Evolutionary conservation across 208 protist genomes (phyloP).

Genomic region (Naegleria lovaniensis): DNA sequence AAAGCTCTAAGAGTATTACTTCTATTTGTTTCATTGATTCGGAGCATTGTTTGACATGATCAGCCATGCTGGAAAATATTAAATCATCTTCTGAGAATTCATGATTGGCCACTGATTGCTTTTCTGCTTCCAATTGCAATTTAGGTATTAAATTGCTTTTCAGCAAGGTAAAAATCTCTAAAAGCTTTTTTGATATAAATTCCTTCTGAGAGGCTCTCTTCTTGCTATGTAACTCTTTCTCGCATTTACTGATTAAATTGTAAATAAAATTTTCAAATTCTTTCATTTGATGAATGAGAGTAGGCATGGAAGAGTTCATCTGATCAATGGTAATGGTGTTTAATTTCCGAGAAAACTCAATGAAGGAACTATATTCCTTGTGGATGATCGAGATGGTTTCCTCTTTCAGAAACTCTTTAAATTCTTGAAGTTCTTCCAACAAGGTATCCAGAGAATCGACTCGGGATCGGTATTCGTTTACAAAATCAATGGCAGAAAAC

Average conservation of each 20-base stretch:
- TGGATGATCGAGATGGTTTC: conserved; percentile 12
- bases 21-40: neutral
- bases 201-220: neutral
- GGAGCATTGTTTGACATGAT: neutral
- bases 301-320: neutral
- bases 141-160: neutral
- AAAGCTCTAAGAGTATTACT: neutral
- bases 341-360: conserved; percentile 12
- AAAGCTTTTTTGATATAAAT: neutral
- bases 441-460: neutral
- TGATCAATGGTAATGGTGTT: neutral
- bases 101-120: neutral
- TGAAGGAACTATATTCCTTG: conserved; percentile 12
- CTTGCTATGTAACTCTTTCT: neutral
- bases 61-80: neutral
- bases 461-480: neutral
- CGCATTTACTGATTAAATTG: neutral
- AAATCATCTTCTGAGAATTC: neutral
- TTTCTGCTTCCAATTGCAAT: neutral
- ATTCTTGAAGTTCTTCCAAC: neutral
- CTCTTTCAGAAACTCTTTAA: neutral
- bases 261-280: neutral
- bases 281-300: neutral
- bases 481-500: neutral
- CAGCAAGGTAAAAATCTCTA: neutral